phyloP scores from a whole-genome alignment of 768 basidiomycete species.

The Coprinopsis marcescibilis region DNA sequence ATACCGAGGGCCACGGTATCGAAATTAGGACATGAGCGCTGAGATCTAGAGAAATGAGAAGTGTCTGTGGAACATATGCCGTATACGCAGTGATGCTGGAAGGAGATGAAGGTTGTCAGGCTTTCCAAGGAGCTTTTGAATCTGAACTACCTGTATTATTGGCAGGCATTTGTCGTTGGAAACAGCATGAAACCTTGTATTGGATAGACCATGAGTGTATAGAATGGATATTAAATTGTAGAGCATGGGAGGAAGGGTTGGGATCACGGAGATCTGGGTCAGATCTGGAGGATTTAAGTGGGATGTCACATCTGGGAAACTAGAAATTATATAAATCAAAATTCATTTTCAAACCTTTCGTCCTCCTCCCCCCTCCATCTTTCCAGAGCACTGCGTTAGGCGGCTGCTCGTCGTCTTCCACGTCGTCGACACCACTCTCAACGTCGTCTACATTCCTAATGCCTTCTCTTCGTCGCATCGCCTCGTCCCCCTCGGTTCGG shows the following conservation, averaged over 20 bases:
- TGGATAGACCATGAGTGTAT: too few relatives aligned
- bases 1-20: too few relatives aligned
- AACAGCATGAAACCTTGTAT: too few relatives aligned
- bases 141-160: too few relatives aligned
- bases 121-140: slow-evolving; percentile 12
- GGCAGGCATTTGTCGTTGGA: too few relatives aligned
- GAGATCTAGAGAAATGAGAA: slow-evolving; percentile 16
- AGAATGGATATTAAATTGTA: not conserved
- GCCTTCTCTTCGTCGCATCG: slow-evolving; percentile 79
- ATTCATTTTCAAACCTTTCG: slow-evolving; percentile 27
- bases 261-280: slow-evolving; percentile 2
- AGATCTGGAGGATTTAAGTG: slow-evolving; percentile 15
- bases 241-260: not conserved
- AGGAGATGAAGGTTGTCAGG: slow-evolving; percentile 27
- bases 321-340: slow-evolving; percentile 42
- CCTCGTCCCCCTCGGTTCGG: slow-evolving; percentile 65
- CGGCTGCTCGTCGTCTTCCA: slow-evolving; percentile 34
- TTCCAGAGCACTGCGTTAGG: slow-evolving; percentile 42
- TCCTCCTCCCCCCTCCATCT: slow-evolving; percentile 27
- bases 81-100: slow-evolving; percentile 19
- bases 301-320: slow-evolving; percentile 23
- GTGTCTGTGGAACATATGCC: slow-evolving; percentile 10
- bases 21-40: too few relatives aligned
- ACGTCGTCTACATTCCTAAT: slow-evolving; percentile 19
- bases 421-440: slow-evolving; percentile 18